These are phyloP conservation scores for Fusarium beomiforme DNA, from an alignment of 2,329 filamentous ascomycete species.

Conservation along the genomic window DNA sequence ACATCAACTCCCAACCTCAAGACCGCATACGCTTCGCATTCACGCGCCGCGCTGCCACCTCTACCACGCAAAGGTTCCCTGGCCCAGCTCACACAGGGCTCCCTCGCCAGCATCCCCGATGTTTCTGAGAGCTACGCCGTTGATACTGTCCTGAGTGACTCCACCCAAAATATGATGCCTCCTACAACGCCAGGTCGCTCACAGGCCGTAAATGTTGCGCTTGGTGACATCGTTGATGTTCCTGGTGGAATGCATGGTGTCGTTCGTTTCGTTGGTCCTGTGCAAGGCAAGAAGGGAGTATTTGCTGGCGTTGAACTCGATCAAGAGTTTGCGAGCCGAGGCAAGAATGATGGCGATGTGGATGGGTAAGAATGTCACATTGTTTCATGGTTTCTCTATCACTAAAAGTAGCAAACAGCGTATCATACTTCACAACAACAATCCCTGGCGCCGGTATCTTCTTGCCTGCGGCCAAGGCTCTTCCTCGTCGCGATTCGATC, in stretches of 20 bases:
- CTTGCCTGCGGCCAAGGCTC: constrained; percentile 83
- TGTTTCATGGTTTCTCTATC: neutral
- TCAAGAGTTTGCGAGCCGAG: constrained; percentile 79
- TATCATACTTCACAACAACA: constrained; percentile 84
- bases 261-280: constrained; percentile 87
- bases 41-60: constrained; percentile 57
- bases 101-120: constrained; percentile 73
- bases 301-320: constrained; percentile 94
- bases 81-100: constrained; percentile 72
- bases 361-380: constrained; percentile 75
- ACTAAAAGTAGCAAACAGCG: constrained; percentile 49
- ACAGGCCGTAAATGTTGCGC: constrained; percentile 65
- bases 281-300: constrained; percentile 87
- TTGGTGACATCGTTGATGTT: constrained; percentile 89
- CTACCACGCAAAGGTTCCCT: constrained; percentile 77
- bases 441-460: constrained; percentile 90
- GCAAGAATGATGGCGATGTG: constrained; percentile 96
- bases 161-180: constrained; percentile 58
- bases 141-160: constrained; percentile 59
- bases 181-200: constrained; percentile 64
- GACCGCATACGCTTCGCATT: constrained; percentile 60
- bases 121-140: constrained; percentile 71
- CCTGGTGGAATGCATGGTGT: constrained; percentile 92
- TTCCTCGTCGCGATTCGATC: constrained; percentile 72
- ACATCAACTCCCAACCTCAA: constrained; percentile 69